Evolutionary conservation across 768 basidiomycete genomes (phyloP).

Genomic region (Naganishia randhawae): DNA sequence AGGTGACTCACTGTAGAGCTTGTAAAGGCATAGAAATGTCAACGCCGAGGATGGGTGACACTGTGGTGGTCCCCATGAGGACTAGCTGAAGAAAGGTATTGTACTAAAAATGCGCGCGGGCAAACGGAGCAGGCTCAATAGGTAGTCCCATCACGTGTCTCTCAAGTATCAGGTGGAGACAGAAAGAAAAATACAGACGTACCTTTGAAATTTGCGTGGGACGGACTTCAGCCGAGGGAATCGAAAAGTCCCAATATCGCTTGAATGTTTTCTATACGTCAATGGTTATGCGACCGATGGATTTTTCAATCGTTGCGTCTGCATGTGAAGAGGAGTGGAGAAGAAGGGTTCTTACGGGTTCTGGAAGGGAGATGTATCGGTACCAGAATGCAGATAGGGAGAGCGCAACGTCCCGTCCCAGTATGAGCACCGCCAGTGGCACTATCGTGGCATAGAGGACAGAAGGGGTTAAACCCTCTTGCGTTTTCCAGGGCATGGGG

Average conservation of each 20-base stretch:
- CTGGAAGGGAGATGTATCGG: constrained; percentile 81
- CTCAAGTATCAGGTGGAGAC: too few species aligned
- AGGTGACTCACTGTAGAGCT: constrained; percentile 66
- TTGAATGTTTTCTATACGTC: constrained; percentile 64
- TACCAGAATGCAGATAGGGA: constrained; percentile 88
- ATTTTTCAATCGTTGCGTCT: neutral
- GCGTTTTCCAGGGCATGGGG: neutral
- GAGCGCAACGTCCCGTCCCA: constrained; percentile 82
- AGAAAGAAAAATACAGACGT: constrained; percentile 11
- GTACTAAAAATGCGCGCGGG: constrained; percentile 56
- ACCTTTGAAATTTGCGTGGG: constrained; percentile 89
- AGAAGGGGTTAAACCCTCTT: neutral
- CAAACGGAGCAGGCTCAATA: constrained; percentile 1
- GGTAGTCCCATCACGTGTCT: neutral
- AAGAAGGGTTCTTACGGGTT: constrained; percentile 61
- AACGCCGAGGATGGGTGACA: constrained; percentile 70
- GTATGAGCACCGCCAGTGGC: constrained; percentile 75
- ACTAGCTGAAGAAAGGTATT: constrained; percentile 89
- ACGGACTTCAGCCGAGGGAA: constrained; percentile 89
- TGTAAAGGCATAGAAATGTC: constrained; percentile 60
- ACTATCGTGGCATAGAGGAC: constrained; percentile 55
- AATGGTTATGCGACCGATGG: neutral
- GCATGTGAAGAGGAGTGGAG: constrained; percentile 9
- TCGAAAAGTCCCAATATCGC: constrained; percentile 93
- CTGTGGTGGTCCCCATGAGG: constrained; percentile 83